Percentiles rank a stretch among this genome's conserved stretches.
Evolutionary conservation across 306 rosid genomes (phyloP).

Genomic region (Malus asiatica): DNA sequence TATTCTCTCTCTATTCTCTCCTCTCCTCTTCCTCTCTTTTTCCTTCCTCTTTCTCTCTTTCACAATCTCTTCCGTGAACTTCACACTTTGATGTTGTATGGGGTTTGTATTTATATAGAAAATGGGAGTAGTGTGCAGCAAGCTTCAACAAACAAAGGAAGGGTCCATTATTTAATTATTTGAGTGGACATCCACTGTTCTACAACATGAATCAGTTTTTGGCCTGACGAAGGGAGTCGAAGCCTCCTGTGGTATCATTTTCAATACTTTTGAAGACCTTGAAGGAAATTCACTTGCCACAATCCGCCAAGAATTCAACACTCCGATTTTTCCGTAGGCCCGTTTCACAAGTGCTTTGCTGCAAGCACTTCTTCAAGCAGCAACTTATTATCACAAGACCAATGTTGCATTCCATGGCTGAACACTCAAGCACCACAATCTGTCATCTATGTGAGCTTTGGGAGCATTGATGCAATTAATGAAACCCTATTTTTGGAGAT

Average conservation of each 20-base stretch:
- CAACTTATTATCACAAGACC: slow-evolving; percentile 37
- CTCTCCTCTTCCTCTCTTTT: too few species aligned
- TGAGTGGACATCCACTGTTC: too few species aligned
- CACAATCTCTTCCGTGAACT: too few species aligned
- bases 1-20: too few species aligned
- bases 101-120: too few species aligned
- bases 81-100: too few species aligned
- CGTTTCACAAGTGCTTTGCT: slow-evolving; percentile 43
- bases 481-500: slow-evolving; percentile 35
- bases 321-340: slow-evolving; percentile 53
- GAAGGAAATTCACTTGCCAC: slow-evolving; percentile 32
- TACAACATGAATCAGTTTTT: background rate
- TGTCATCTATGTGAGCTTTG: slow-evolving; percentile 54
- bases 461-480: slow-evolving; percentile 26
- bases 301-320: slow-evolving; percentile 13
- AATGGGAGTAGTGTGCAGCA: too few species aligned
- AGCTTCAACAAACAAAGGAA: too few species aligned
- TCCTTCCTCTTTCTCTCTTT: too few species aligned
- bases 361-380: slow-evolving; percentile 5
- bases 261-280: slow-evolving; percentile 44
- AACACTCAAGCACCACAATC: slow-evolving; percentile 22
- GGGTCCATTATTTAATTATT: too few species aligned
- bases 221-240: slow-evolving; percentile 16
- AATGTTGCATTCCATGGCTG: slow-evolving; percentile 48
- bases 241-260: slow-evolving; percentile 21